phyloP scores from a whole-genome alignment of 148 eudicot species.

The Dysphania ambrosioides region DNA sequence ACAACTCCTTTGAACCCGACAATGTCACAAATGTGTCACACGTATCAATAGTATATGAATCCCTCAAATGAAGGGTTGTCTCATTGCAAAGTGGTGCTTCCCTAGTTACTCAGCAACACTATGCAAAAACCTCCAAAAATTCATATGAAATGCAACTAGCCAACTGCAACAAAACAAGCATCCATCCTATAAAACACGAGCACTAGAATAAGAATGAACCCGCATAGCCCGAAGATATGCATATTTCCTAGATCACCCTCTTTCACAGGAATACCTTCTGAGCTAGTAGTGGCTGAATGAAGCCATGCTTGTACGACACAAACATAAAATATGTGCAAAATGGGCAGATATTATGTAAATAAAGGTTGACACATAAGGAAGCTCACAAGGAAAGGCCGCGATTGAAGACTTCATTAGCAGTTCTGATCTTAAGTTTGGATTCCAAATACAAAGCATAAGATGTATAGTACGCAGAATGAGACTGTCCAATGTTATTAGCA shows the following conservation, averaged over 20 bases:
- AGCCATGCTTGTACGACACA: not conserved
- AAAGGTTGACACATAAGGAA: not conserved
- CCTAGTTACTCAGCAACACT: not conserved
- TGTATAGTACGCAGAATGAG: slow-evolving; percentile 66
- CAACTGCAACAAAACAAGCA: not conserved
- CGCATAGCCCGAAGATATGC: not conserved
- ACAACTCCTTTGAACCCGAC: not conserved
- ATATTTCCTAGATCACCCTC: not conserved
- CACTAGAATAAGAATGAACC: no score
- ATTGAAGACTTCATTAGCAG: slow-evolving; percentile 76
- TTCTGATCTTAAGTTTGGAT: slow-evolving; percentile 65
- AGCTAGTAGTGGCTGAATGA: no score
- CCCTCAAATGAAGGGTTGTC: no score
- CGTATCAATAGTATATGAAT: not conserved
- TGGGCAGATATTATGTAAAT: not conserved
- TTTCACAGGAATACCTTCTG: not conserved
- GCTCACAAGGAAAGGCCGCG: slow-evolving; percentile 70
- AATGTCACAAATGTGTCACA: not conserved
- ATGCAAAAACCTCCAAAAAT: not conserved
- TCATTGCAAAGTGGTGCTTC: not conserved
- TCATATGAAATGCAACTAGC: not conserved
- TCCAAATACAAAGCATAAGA: slow-evolving; percentile 86
- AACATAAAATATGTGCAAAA: not conserved
- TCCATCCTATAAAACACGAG: not conserved
- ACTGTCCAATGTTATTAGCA: slow-evolving; percentile 76